phyloP scores from a whole-genome alignment of 805 yeast genomes.

The Teunomyces kruisii region DNA sequence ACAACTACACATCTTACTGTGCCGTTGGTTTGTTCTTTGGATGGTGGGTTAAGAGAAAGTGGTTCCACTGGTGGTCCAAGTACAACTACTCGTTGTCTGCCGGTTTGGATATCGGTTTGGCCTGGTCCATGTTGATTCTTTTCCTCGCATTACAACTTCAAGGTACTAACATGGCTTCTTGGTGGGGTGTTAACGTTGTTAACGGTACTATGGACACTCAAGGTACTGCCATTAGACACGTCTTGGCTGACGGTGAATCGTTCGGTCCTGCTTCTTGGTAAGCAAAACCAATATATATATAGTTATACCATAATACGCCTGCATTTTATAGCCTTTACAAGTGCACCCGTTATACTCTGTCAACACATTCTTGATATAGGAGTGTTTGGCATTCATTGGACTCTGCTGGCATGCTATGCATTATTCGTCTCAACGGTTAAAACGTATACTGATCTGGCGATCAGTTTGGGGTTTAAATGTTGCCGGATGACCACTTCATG shows the following conservation, averaged over 20 bases:
- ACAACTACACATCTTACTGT: conserved; percentile 60
- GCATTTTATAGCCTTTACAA: too few relatives aligned
- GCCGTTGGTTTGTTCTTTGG: conserved; percentile 33
- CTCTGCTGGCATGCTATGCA: too few relatives aligned
- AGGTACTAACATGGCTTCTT: conserved; percentile 29
- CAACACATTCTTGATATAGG: too few relatives aligned
- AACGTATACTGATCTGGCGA: too few relatives aligned
- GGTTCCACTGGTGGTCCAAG: conserved; percentile 46
- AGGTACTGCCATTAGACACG: conserved; percentile 28
- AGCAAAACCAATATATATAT: conserved; percentile 12
- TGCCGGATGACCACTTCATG: too few relatives aligned
- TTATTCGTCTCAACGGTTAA: too few relatives aligned
- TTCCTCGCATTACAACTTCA: conserved; percentile 22
- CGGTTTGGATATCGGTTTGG: conserved; percentile 46
- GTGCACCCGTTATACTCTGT: too few relatives aligned
- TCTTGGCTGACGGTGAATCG: conserved; percentile 38
- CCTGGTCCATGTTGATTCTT: conserved; percentile 25
- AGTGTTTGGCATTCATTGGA: too few relatives aligned
- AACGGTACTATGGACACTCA: conserved; percentile 40
- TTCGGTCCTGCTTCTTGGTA: conserved; percentile 53
- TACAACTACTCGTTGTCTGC: conserved; percentile 47
- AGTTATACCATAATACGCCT: not conserved
- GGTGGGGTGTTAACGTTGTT: conserved; percentile 69
- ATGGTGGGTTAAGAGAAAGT: conserved; percentile 38
- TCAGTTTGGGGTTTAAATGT: too few relatives aligned